A percentile compares a stretch with the other conserved stretches of the same genome.
phyloP scores from a whole-genome alignment of 2,329 filamentous ascomycete species.

The Aspergillus costaricaensis region DNA sequence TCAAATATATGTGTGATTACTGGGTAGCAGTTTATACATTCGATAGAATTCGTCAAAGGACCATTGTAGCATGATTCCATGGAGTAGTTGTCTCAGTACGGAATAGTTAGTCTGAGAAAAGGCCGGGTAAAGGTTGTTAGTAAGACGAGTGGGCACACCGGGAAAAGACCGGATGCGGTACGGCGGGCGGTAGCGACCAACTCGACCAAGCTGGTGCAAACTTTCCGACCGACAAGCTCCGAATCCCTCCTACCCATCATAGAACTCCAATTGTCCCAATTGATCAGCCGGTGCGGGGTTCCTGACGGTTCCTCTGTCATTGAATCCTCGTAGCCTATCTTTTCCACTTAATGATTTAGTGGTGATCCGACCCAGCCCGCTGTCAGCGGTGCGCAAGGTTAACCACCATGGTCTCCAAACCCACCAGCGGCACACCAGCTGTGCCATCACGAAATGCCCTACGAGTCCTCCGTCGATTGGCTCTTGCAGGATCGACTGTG shows the following conservation, averaged over 20 bases:
- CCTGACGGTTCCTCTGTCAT: neutral
- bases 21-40: too few relatives aligned
- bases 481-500: conserved; percentile 40
- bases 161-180: conserved; percentile 10
- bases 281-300: neutral
- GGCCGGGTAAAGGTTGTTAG: neutral
- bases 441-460: conserved; percentile 49
- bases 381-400: conserved; percentile 28
- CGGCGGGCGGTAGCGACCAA: conserved; percentile 18
- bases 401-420: conserved; percentile 35
- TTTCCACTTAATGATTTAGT: conserved; percentile 19
- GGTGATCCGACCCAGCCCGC: conserved; percentile 21
- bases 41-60: too few relatives aligned
- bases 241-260: conserved; percentile 3
- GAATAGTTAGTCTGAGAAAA: neutral
- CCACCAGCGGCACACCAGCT: conserved; percentile 31
- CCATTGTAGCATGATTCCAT: too few relatives aligned
- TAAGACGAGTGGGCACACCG: conserved; percentile 14
- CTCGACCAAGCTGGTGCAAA: conserved; percentile 16
- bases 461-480: conserved; percentile 40
- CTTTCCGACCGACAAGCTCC: conserved; percentile 19
- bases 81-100: neutral
- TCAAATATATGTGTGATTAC: too few relatives aligned
- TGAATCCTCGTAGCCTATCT: neutral
- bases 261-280: conserved; percentile 8